phyloP scores from a whole-genome alignment of 352 stramenopile species.

The Pythium aristosporum region DNA sequence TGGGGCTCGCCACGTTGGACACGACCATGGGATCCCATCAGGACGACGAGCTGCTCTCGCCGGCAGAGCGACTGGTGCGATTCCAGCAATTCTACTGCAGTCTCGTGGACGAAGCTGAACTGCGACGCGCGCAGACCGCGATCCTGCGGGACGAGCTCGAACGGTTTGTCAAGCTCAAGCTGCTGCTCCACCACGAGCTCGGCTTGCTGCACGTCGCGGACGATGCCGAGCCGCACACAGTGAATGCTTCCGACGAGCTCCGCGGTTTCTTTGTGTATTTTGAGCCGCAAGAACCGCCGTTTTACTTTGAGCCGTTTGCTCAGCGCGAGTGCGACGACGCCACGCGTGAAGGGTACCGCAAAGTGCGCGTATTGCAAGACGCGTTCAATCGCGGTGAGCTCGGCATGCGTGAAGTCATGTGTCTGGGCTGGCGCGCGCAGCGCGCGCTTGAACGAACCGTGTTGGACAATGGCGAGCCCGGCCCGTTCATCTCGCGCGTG shows the following conservation, averaged over 20 bases:
- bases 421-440: slow-evolving; percentile 23
- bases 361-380: slow-evolving; percentile 12
- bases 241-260: background rate
- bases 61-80: background rate
- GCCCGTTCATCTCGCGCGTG: slow-evolving; percentile 9
- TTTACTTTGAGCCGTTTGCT: slow-evolving; percentile 28
- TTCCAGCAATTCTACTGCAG: slow-evolving; percentile 9
- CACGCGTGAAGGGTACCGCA: slow-evolving; percentile 3
- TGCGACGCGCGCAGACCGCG: slow-evolving; percentile 7
- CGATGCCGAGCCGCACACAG: background rate
- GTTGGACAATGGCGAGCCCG: background rate
- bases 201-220: slow-evolving; percentile 1
- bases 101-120: slow-evolving; percentile 23
- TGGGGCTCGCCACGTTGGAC: background rate
- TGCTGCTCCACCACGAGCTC: slow-evolving; percentile 22
- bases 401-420: slow-evolving; percentile 19
- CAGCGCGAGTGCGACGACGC: slow-evolving; percentile 9
- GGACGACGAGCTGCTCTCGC: background rate
- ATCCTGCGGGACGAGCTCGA: slow-evolving; percentile 12
- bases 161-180: slow-evolving; percentile 14
- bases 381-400: slow-evolving; percentile 10
- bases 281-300: slow-evolving; percentile 15
- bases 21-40: background rate
- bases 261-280: slow-evolving; percentile 25
- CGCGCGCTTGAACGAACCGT: slow-evolving; percentile 10